Percentiles rank a stretch among this genome's conserved stretches.
Evolutionary conservation across 1,284 basidiomycete genomes (phyloP).

Genomic region (Irpex rosettiformis): DNA sequence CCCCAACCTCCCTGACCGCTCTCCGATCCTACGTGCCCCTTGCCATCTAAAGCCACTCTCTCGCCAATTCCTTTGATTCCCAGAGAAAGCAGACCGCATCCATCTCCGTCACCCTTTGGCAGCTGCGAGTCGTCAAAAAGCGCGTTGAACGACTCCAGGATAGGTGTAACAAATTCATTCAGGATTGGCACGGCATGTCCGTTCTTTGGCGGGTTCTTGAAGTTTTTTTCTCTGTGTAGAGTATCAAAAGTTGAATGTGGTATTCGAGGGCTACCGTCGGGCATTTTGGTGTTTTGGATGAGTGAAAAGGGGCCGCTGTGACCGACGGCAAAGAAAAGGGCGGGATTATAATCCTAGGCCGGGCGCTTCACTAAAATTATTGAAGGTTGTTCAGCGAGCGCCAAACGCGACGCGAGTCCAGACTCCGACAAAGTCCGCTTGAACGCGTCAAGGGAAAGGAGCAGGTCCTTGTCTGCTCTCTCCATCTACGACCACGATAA

Average conservation of each 20-base stretch:
- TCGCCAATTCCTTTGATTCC: slow-evolving; percentile 85
- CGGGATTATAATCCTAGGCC: background rate
- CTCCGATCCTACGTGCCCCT: slow-evolving; percentile 46
- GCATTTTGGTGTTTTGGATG: slow-evolving; percentile 27
- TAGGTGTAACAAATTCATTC: slow-evolving; percentile 92
- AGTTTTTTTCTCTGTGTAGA: slow-evolving; percentile 77
- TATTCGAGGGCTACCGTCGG: slow-evolving; percentile 26
- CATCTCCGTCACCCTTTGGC: slow-evolving; percentile 70
- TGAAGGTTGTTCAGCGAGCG: slow-evolving; percentile 3
- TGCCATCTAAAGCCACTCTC: slow-evolving; percentile 92
- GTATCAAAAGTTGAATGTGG: slow-evolving; percentile 72
- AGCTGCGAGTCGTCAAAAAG: slow-evolving; percentile 85
- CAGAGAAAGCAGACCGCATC: slow-evolving; percentile 77
- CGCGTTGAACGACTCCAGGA: slow-evolving; percentile 96
- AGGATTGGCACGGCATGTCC: slow-evolving; percentile 79
- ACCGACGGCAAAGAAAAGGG: background rate
- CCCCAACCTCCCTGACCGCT: slow-evolving; percentile 66
- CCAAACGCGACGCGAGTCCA: slow-evolving; percentile 19
- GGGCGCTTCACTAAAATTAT: slow-evolving; percentile 2
- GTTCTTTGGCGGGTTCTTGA: slow-evolving; percentile 73
- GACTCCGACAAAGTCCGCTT: slow-evolving; percentile 24
- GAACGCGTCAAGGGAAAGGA: slow-evolving; percentile 17
- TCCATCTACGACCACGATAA: slow-evolving; percentile 25
- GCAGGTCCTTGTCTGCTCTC: slow-evolving; percentile 11
- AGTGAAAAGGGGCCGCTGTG: slow-evolving; percentile 1